Base-by-base conservation (phyloP, 768 basidiomycete species). In the Rickenella mellea region DNA sequence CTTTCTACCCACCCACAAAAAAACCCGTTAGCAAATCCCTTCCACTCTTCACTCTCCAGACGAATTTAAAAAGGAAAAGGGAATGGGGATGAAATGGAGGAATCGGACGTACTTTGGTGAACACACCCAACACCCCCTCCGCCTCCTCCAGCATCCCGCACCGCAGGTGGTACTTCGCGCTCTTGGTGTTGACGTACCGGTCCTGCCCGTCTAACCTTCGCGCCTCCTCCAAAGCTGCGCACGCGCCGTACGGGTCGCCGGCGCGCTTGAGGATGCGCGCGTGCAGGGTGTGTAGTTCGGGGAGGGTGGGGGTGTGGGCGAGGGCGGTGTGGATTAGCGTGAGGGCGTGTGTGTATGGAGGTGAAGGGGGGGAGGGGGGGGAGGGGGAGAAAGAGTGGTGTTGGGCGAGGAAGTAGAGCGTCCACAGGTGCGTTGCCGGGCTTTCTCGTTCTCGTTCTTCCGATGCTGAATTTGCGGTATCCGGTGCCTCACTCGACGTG, bases 381-480 rank as follows among this genome's bases (percentile, higher is more conserved):
- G 12, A 98, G n/a, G n/a, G n/a, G 38, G 54, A 50, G 55, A 72
- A 75, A 0, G 87, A 84, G 54, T 88, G 71, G 56, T 93, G 92
- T 52, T 94, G 89, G 0, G 91, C 82, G 39, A 98, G 80, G 70
- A 86, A 96, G 66, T 94, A 98, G 28, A 97, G 75, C 8, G 85
- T 81, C 96, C 96, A 99, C 9, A 98, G 73, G 52, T 94, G 85
- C 12, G 77, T 80, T 4, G 89, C 80, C 1, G 94, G 92, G 6
- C 74, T 66, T 32, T 83, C 79, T n/a, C n/a, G n/a, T n/a, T n/a
- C n/a, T n/a, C n/a, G n/a, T n/a, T n/a, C n/a, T n/a, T n/a, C n/a
- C n/a, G n/a, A n/a, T n/a, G n/a, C n/a, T n/a, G n/a, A n/a, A 21
- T 10, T 36, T 5, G 33, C 24, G 3, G 6, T 15, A 19, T 12